A percentile compares a stretch with the other conserved stretches of the same genome.
These are phyloP conservation scores for Peniophora sp. DNA, from an alignment of 1,284 basidiomycete genomes.

Conservation along the genomic window DNA sequence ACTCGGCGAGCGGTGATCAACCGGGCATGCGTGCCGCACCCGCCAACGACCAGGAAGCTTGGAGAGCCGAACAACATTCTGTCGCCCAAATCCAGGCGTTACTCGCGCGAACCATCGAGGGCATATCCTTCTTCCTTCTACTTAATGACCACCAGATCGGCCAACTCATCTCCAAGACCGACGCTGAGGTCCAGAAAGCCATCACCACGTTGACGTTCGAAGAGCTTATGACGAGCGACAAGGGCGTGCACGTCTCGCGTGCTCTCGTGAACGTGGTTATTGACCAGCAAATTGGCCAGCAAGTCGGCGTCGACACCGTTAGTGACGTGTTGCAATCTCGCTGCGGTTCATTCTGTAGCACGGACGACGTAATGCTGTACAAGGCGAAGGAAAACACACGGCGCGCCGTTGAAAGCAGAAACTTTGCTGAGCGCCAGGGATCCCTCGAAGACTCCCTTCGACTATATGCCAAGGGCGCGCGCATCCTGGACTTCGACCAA, in stretches of 20 bases:
- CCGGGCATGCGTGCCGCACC: constrained; percentile 43
- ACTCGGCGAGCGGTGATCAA: constrained; percentile 63
- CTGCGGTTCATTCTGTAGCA: constrained; percentile 96
- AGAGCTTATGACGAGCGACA: constrained; percentile 75
- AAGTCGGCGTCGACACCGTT: constrained; percentile 93
- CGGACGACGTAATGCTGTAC: constrained; percentile 97
- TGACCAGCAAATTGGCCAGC: constrained; percentile 94
- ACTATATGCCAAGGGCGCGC: constrained; percentile 82
- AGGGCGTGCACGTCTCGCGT: constrained; percentile 78
- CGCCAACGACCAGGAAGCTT: constrained; percentile 69
- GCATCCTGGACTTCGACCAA: constrained; percentile 79
- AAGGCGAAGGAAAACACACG: constrained; percentile 95
- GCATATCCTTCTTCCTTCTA: constrained; percentile 88
- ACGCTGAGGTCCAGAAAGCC: constrained; percentile 57
- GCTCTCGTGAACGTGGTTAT: constrained; percentile 93
- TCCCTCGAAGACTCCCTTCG: constrained; percentile 82
- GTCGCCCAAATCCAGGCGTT: constrained; percentile 68
- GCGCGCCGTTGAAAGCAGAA: constrained; percentile 79
- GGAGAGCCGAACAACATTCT: constrained; percentile 82
- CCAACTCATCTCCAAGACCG: constrained; percentile 79
- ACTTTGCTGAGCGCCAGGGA: constrained; percentile 63
- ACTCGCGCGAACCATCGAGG: constrained; percentile 80
- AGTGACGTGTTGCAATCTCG: constrained; percentile 90
- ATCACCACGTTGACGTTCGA: constrained; percentile 73
- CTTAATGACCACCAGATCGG: constrained; percentile 86